Conservation (phyloP, 2,329 filamentous ascomycete species). For the Stachybotrys elegans region DNA sequence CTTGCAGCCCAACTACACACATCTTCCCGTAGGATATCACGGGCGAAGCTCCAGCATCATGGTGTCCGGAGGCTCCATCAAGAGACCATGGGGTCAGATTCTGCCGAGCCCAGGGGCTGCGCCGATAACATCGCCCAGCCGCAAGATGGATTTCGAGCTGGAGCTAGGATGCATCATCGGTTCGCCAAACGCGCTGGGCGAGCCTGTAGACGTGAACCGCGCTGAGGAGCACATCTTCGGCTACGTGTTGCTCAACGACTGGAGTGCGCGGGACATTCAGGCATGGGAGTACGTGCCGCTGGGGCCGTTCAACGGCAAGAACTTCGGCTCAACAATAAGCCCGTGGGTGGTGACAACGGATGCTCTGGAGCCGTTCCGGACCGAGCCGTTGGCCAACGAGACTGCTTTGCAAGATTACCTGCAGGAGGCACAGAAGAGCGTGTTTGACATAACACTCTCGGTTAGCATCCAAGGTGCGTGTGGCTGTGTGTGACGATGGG, state of each 20-base stretch:
- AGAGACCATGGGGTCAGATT: constrained; percentile 69
- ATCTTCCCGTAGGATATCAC: constrained; percentile 77
- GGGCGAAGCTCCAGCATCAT: constrained; percentile 72
- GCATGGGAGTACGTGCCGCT: constrained; percentile 55
- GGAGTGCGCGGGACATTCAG: constrained; percentile 59
- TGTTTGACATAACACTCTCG: constrained; percentile 25
- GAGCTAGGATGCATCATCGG: constrained; percentile 73
- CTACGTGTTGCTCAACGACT: constrained; percentile 59
- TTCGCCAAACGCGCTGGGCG: constrained; percentile 59
- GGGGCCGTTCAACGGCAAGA: constrained; percentile 59
- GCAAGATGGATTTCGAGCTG: constrained; percentile 66
- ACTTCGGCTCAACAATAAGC: constrained; percentile 54
- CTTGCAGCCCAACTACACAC: constrained; percentile 74
- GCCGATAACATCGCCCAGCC: constrained; percentile 56
- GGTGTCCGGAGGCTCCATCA: constrained; percentile 66
- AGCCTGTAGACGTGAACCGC: constrained; percentile 56
- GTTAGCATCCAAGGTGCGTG: neutral
- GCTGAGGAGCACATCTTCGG: constrained; percentile 70
- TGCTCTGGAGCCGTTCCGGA: constrained; percentile 36
- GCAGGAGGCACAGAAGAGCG: constrained; percentile 44
- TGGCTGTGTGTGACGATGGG: neutral
- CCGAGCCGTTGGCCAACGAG: constrained; percentile 22
- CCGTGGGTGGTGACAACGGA: constrained; percentile 60
- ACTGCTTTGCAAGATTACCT: constrained; percentile 37
- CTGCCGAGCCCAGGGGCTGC: constrained; percentile 40